These are phyloP conservation scores for Leersia perrieri DNA, from an alignment of 176 grass and related monocot genomes.

Conservation along the genomic window DNA sequence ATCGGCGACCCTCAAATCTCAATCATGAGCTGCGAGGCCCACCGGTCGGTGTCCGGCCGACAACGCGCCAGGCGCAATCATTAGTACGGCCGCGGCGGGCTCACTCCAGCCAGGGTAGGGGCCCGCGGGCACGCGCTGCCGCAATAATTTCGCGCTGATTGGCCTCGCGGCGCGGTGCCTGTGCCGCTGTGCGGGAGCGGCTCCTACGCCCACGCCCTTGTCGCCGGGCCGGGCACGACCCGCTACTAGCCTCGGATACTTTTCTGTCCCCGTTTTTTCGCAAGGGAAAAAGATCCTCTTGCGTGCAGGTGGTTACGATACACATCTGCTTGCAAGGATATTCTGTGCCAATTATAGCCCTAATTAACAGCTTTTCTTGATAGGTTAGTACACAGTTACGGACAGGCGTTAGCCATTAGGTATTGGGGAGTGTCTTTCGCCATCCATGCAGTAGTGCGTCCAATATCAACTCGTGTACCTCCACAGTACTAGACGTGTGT, in stretches of 20 bases:
- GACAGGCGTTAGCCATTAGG: background rate
- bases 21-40: constrained; percentile 2
- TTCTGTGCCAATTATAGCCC: too few species aligned
- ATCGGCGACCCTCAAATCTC: background rate
- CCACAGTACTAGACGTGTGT: too few species aligned
- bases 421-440: background rate
- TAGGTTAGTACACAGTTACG: too few species aligned
- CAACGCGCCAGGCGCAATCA: constrained; percentile 47
- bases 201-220: background rate
- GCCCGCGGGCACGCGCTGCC: background rate
- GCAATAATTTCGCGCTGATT: constrained; percentile 50
- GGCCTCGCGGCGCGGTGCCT: background rate
- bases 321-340: too few species aligned
- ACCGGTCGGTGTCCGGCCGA: constrained; percentile 15
- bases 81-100: constrained; percentile 23
- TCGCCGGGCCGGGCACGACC: background rate
- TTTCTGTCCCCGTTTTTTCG: background rate
- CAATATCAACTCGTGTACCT: background rate
- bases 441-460: background rate
- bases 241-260: background rate
- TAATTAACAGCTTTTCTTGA: too few species aligned
- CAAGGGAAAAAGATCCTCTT: too few species aligned
- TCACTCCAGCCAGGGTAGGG: background rate
- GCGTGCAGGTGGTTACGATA: too few species aligned
- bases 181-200: background rate